Base-by-base conservation (phyloP, 2,329 filamentous ascomycete genomes). In the Teratosphaeria zuluensis region DNA sequence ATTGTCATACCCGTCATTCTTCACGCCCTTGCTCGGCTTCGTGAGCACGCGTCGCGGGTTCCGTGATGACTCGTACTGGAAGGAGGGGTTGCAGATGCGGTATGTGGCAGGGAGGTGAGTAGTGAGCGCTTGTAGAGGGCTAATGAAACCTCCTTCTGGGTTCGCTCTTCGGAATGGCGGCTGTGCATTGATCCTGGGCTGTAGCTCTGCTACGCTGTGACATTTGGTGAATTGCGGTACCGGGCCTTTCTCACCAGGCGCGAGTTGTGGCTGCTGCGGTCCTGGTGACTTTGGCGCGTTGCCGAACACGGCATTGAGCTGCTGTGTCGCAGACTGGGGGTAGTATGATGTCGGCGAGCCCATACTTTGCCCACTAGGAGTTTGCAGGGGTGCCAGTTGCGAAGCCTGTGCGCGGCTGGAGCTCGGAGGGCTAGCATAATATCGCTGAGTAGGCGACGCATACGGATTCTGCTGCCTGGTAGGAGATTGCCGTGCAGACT, bases 1-100 rank as follows among this genome's bases (percentile, higher is more conserved):
- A 66, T 99, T 99, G 72, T 99, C 94, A 70, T 94, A 99, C 3
- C 94, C 94, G 77, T 99, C 94, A 70, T 99, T 99, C 81, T 99
- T 99, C 62, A 89, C 84, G 14, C 94, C 94, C 77, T 99, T 99
- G 82, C 94, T 97, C 7, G 94, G 94, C 75, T 99, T 99, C 16
- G 94, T 99, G 65, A 99, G 81, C 55, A 99, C 94, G 73, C 94
- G 84, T 62, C 94, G 88, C 46, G 94, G 94, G 71, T 99, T 99
- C 65, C 94, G 85, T 57, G 94, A 96, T 16, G 94, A 96, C 73
- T 99, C 94, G 76, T 99, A 99, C 78, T 99, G 96, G 81, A 99
- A 99, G 68, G 84, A 86, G 2, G 92, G 92, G 72, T 99, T 99
- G 79, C 94, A 99, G 73, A 99, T 97, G 68, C 94, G 88, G 77